Percentiles rank a stretch among this genome's conserved stretches.
Conservation (phyloP, 495 filamentous ascomycete genomes). For the Penicillium angulare region DNA sequence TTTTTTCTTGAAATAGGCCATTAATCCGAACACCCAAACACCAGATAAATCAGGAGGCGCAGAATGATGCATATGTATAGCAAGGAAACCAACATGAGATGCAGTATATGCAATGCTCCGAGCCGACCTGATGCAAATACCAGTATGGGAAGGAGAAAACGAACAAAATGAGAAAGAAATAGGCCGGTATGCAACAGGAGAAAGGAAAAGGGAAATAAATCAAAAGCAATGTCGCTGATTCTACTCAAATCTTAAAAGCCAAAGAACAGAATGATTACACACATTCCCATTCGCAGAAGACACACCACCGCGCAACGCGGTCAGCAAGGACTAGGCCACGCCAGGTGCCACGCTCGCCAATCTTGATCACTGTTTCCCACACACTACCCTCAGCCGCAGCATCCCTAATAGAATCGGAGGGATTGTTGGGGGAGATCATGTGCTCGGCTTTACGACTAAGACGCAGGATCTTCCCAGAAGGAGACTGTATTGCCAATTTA, state of each 20-base stretch:
- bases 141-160: conserved; percentile 13
- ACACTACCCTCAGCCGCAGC: conserved; percentile 71
- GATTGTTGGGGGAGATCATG: conserved; percentile 47
- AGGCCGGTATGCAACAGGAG: conserved; percentile 1
- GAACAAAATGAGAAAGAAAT: conserved; percentile 12
- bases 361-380: conserved; percentile 99
- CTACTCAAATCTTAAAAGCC: conserved; percentile 1
- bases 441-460: conserved; percentile 86
- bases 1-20: conserved; percentile 2
- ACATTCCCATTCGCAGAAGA: conserved; percentile 94
- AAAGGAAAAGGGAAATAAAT: conserved; percentile 11
- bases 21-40: conserved; percentile 14
- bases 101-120: conserved; percentile 30
- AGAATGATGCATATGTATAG: too few relatives aligned
- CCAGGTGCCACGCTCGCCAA: conserved; percentile 88
- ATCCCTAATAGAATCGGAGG: conserved; percentile 44
- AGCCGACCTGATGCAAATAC: conserved; percentile 30
- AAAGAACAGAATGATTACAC: conserved; percentile 32
- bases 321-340: conserved; percentile 92
- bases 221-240: conserved; percentile 1
- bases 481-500: conserved; percentile 92
- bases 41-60: not conserved
- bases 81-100: conserved; percentile 9
- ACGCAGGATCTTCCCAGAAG: conserved; percentile 90
- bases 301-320: conserved; percentile 94